Evolutionary conservation across 495 filamentous ascomycete genomes (phyloP), one percentile per base, ranked within the genome.

Genomic region (Acidiella bohemica): DNA sequence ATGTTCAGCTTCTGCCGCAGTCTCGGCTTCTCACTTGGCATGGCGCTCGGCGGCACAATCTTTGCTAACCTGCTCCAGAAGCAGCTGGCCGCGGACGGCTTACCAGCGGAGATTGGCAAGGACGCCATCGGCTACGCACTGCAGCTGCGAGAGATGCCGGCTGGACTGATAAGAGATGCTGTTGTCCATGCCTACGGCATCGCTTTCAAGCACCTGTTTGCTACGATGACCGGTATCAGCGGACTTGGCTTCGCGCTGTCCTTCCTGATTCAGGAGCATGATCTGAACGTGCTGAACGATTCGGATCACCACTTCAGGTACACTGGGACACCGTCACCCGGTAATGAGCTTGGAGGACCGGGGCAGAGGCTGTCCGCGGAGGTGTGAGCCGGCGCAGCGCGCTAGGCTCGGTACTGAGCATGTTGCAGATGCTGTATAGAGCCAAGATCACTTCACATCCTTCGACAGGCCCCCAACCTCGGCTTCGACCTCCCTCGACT

Each of bases 1-100:
- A 46, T 53, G 50, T 53, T 38, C 41, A 39, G 29, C 16, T 50
- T 51, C 42, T 18, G 24, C 2, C 42, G 50, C 5, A 34, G 25
- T 0, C 28, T 53, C 17, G 47, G 50, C 11, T 37, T 47, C 36
- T 42, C 36, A 14, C 13, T 78, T 16, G 77, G 76, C 6, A 64
- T 81, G 10, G 75, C 74, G 12, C 59, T 80, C 19, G 68, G 72
- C 12, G 73, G 71, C 11, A 63, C 68, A 5, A 59, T 73, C 4
- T 72, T 81, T 44, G 67, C 78, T 46, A 78, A 74, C 42, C 54
- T 65, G 39, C 67, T 71, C 58, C 58, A 55, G 32, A 12, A 24
- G 13, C 21, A 27, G 9, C 36, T 46, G 12, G 16, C 17, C 4
- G 8, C 4, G 12, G 11, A 33, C 28, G 39, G 28, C 4, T 28